Conservation (phyloP, 345 rosid species). For the Abelmoschus esculentus region DNA sequence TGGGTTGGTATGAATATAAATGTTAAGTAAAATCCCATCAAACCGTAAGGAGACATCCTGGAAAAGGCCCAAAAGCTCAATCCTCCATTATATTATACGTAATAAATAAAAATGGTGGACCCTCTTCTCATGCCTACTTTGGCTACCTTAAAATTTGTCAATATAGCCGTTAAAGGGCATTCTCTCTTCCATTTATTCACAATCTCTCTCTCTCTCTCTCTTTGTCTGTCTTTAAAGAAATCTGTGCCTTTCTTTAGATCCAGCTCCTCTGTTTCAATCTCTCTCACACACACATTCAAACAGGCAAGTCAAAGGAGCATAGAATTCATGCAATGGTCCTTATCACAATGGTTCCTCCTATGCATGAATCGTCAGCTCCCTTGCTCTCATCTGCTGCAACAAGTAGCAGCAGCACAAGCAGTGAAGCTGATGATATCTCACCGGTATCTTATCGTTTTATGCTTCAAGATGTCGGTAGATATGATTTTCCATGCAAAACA, state of each 20-base stretch:
- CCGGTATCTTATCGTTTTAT: slow-evolving; percentile 33
- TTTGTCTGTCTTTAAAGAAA: slow-evolving; percentile 12
- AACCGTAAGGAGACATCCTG: too few species aligned
- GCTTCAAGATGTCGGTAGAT: slow-evolving; percentile 17
- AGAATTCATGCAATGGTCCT: not conserved
- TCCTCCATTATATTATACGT: not conserved
- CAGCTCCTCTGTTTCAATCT: slow-evolving; percentile 14
- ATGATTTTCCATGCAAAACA: slow-evolving; percentile 21
- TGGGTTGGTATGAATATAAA: too few species aligned
- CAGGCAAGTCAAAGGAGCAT: not conserved
- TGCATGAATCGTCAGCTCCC: slow-evolving; percentile 25
- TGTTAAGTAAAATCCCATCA: too few species aligned
- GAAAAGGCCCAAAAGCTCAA: not conserved
- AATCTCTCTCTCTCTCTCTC: not conserved
- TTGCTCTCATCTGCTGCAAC: slow-evolving; percentile 37
- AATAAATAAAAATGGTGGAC: not conserved
- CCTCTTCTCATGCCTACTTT: not conserved
- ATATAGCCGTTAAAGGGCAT: slow-evolving; percentile 59
- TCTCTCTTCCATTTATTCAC: too few species aligned
- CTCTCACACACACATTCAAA: not conserved
- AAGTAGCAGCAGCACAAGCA: slow-evolving; percentile 20
- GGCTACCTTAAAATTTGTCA: slow-evolving; percentile 21
- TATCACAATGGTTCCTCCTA: slow-evolving; percentile 6
- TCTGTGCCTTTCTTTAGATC: slow-evolving; percentile 25
- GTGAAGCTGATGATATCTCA: slow-evolving; percentile 50